A percentile compares a stretch with the other conserved stretches of the same genome.
Evolutionary conservation across 306 rosid genomes (phyloP).

Genomic region (Malus domestica): ASM211411v1 NC_041797.1:829001-829500

Average conservation of each 20-base stretch:
- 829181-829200: not conserved
- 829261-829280: conserved; percentile 28
- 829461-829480: conserved; percentile 48
- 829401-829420: conserved; percentile 37
- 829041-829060: rapidly evolving
- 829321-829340: conserved; percentile 35
- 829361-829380: conserved; percentile 27
- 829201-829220: not conserved
- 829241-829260: not conserved
- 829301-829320: conserved; percentile 37
- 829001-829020: rapidly evolving
- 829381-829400: conserved; percentile 65
- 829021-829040: too few species aligned
- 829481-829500: conserved; percentile 55
- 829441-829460: conserved; percentile 51
- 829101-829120: not conserved
- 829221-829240: not conserved
- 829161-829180: too few species aligned
- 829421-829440: conserved; percentile 42
- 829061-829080: not conserved
- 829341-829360: conserved; percentile 28
- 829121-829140: not conserved
- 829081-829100: not conserved
- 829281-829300: conserved; percentile 14
- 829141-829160: not conserved